phyloP scores from a whole-genome alignment of 1,284 basidiomycete genomes.

The Pseudozyma tsukubaensis region DNA sequence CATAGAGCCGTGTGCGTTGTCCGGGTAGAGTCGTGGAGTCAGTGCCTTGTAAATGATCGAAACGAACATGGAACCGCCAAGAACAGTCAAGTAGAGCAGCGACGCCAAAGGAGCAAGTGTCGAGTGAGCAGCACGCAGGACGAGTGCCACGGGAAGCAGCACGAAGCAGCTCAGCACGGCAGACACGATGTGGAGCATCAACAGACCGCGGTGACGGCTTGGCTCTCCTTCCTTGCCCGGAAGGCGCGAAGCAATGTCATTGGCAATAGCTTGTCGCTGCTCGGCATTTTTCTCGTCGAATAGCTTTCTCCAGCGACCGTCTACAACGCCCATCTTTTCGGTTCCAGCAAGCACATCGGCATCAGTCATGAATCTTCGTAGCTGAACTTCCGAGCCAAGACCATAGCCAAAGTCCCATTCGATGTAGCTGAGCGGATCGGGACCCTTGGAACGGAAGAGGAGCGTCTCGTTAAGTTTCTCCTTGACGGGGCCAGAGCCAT shows the following conservation, averaged over 20 bases:
- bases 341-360: constrained; percentile 34
- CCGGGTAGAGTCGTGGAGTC: constrained; percentile 58
- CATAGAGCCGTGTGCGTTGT: constrained; percentile 56
- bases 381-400: constrained; percentile 37
- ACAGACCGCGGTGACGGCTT: constrained; percentile 41
- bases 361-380: constrained; percentile 50
- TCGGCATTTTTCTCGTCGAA: constrained; percentile 46
- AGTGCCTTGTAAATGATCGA: constrained; percentile 62
- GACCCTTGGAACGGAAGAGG: constrained; percentile 58
- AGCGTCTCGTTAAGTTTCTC: constrained; percentile 58
- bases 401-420: constrained; percentile 65
- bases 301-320: constrained; percentile 61
- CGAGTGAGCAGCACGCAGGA: constrained; percentile 58
- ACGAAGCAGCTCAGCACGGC: constrained; percentile 61
- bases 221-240: constrained; percentile 23
- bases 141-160: constrained; percentile 57
- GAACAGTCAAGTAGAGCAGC: constrained; percentile 50
- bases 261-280: constrained; percentile 34
- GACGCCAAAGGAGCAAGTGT: constrained; percentile 51
- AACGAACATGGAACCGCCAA: constrained; percentile 51
- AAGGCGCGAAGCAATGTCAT: constrained; percentile 44
- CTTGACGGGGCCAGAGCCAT: constrained; percentile 36
- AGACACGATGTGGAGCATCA: constrained; percentile 43
- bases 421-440: constrained; percentile 65
- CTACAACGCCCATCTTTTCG: constrained; percentile 56